phyloP scores from a whole-genome alignment of 192 early-diverging fungal species.

The Umbelopsis ramanniana region DNA sequence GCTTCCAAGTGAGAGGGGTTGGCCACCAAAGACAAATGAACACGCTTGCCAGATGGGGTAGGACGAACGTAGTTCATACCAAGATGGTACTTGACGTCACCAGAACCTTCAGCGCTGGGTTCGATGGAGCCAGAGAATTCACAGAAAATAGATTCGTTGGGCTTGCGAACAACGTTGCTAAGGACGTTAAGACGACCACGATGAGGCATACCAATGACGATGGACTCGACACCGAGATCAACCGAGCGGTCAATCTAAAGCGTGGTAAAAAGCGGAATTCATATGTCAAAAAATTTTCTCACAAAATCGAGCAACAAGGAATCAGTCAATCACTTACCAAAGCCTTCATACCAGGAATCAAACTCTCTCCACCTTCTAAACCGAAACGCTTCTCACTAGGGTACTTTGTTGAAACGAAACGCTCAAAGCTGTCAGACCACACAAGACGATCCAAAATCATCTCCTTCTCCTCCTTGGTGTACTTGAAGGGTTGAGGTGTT shows the following conservation, averaged over 20 bases:
- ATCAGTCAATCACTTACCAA: conserved; percentile 60
- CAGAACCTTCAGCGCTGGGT: conserved; percentile 91
- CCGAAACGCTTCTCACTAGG: conserved; percentile 98
- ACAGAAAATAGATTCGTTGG: conserved; percentile 97
- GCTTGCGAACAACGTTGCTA: conserved; percentile 98
- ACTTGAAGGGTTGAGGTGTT: conserved; percentile 87
- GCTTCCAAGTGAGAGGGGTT: conserved; percentile 99
- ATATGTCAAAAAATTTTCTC: too few species aligned
- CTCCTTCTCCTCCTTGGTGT: conserved; percentile 86
- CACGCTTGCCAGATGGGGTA: conserved; percentile 95
- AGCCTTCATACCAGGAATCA: conserved; percentile 98
- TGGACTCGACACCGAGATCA: conserved; percentile 92
- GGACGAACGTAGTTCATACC: conserved; percentile 96
- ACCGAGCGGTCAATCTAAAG: conserved; percentile 91
- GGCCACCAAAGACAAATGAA: conserved; percentile 95
- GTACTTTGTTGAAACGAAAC: conserved; percentile 95
- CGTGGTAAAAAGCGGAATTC: too few species aligned
- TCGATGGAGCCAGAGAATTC: conserved; percentile 92
- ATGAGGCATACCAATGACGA: conserved; percentile 99
- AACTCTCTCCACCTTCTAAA: conserved; percentile 94
- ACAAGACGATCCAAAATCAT: conserved; percentile 95
- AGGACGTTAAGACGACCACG: conserved; percentile 98
- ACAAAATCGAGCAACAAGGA: not conserved
- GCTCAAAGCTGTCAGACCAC: conserved; percentile 97
- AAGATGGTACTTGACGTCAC: conserved; percentile 94